phyloP scores from a whole-genome alignment of 441 rosid genomes.

The Jatropha podagrica region DNA sequence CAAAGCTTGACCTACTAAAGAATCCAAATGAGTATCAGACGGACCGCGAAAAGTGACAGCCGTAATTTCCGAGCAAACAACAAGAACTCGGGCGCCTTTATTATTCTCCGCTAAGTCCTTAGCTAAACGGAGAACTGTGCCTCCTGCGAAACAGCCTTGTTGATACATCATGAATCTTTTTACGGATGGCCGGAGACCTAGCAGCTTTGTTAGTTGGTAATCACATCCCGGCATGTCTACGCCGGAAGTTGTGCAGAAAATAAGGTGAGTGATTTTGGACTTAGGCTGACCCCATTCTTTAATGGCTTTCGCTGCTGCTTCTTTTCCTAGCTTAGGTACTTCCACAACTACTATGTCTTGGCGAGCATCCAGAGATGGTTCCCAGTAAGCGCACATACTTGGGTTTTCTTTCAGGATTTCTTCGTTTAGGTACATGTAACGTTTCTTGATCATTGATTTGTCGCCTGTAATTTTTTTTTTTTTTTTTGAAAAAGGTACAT shows the following conservation, averaged over 20 bases:
- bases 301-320: constrained; percentile 54
- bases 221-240: constrained; percentile 65
- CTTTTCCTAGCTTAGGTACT: constrained; percentile 52
- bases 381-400: constrained; percentile 44
- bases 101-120: constrained; percentile 62
- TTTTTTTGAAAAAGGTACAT: no score
- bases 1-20: constrained; percentile 54
- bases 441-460: constrained; percentile 49
- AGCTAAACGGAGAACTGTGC: constrained; percentile 54
- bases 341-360: constrained; percentile 59
- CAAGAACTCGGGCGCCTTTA: constrained; percentile 53
- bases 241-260: constrained; percentile 59
- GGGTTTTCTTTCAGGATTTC: constrained; percentile 44
- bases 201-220: constrained; percentile 52
- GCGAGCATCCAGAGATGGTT: constrained; percentile 46
- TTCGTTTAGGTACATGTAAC: constrained; percentile 49
- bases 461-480: constrained; percentile 32
- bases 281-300: constrained; percentile 63
- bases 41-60: constrained; percentile 58
- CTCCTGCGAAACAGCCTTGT: constrained; percentile 60
- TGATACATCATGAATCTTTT: constrained; percentile 61
- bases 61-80: constrained; percentile 53
- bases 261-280: constrained; percentile 57
- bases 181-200: constrained; percentile 52
- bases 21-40: constrained; percentile 44